Conservation (phyloP, 441 rosid genomes). For the Corymbia citriodora region DNA sequence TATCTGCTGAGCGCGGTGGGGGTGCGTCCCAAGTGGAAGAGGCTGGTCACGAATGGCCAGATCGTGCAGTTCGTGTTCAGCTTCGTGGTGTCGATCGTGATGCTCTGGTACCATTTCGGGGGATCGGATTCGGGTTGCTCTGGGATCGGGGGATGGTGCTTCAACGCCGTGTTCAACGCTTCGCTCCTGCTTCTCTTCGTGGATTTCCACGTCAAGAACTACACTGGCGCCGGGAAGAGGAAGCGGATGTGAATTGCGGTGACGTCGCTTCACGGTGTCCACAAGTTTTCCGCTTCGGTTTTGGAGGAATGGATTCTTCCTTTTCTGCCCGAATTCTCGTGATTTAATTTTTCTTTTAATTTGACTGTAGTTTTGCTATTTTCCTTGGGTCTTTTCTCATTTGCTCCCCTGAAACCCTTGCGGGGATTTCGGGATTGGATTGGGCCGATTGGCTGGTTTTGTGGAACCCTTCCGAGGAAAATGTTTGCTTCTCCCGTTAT, state of each 20-base stretch:
- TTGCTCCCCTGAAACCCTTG: neutral
- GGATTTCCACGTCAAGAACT: slow-evolving; percentile 43
- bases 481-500: neutral
- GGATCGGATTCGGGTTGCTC: slow-evolving; percentile 49
- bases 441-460: neutral
- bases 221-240: slow-evolving; percentile 10
- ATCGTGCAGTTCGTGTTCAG: slow-evolving; percentile 59
- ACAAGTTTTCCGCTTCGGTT: neutral
- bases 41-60: slow-evolving; percentile 53
- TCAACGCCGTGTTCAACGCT: slow-evolving; percentile 52
- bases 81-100: slow-evolving; percentile 35
- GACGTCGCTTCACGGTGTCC: neutral
- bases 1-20: slow-evolving; percentile 45
- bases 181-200: slow-evolving; percentile 47
- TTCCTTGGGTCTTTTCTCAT: neutral
- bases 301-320: neutral
- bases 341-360: neutral
- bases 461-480: neutral
- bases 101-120: slow-evolving; percentile 41
- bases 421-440: neutral
- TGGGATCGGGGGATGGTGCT: slow-evolving; percentile 60
- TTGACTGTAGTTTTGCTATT: neutral
- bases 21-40: slow-evolving; percentile 56
- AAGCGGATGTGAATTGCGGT: neutral
- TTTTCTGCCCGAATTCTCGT: neutral